Evolutionary conservation across 2,329 filamentous ascomycete species (phyloP), one percentile per base, ranked within the genome.

Genomic region (Trichoderma arundinaceum): DNA sequence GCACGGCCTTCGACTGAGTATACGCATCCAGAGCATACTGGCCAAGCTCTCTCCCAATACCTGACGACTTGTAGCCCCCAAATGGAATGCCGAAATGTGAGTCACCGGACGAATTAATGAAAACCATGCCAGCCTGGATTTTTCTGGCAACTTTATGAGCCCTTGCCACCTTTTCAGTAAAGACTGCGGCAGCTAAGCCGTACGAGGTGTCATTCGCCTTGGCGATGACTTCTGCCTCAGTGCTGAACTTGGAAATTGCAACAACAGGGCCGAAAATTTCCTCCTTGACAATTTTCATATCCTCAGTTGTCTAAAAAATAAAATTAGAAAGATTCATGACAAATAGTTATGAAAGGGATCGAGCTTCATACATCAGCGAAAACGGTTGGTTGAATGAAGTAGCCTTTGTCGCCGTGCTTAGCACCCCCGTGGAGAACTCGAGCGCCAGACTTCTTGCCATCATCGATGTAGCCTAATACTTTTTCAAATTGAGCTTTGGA

Each of bases 371-470:
- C 69, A 54, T 86, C 87, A 22, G 86, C 84, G 64, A 93, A 83
- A 19, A 92, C 86, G 0, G 90, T 92, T 0, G 88, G 88, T 68
- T 89, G 83, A 77, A 86, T 91, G 79, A 90, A 92, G 75, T 82
- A 19, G 88, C 89, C 52, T 2, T 92, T 92, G 6, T 62, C 63
- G 15, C 57, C 56, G 15, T 62, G 64, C 38, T 51, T 49, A 2
- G 78, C 76, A 2, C 92, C 92, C 49, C 92, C 91, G 39, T 88
- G 78, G 32, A 91, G 75, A 38, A 94, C 80, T 73, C 87, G 88
- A 7, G 81, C 91, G 44, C 92, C 92, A 6, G 92, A 91, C 72
- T 95, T 90, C 63, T 86, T 81, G 41, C 94, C 90, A 74, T 94
- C 91, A 46, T 84, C 41, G 33, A 70, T 68, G 61, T 68, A 61